phyloP scores from a whole-genome alignment of 1,284 basidiomycete species.

The Coniophora puteana region DNA sequence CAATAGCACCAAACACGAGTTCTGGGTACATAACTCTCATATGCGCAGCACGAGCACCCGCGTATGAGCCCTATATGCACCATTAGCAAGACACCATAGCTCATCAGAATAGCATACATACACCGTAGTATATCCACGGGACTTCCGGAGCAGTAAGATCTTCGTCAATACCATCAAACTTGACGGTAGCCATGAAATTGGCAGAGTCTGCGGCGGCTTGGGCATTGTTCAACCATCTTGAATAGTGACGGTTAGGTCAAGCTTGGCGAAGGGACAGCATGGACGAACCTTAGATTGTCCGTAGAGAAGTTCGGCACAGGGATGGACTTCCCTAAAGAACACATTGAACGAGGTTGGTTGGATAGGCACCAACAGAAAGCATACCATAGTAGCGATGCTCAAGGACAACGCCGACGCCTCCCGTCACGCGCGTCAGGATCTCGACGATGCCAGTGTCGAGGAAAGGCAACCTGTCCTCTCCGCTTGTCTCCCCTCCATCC shows the following conservation, averaged over 20 bases:
- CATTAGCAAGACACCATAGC: not conserved
- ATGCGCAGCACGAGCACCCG: slow-evolving; percentile 91
- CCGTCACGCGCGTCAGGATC: slow-evolving; percentile 79
- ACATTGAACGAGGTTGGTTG: not conserved
- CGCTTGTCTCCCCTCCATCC: slow-evolving; percentile 84
- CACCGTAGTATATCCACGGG: slow-evolving; percentile 96
- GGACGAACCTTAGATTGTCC: slow-evolving; percentile 62
- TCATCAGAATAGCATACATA: slow-evolving; percentile 29
- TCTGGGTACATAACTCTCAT: slow-evolving; percentile 88
- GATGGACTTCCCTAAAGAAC: slow-evolving; percentile 65
- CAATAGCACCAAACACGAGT: slow-evolving; percentile 88
- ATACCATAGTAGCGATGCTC: slow-evolving; percentile 87
- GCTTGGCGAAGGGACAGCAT: not conserved
- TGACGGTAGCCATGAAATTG: slow-evolving; percentile 82
- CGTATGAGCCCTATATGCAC: slow-evolving; percentile 70
- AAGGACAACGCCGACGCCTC: slow-evolving; percentile 84
- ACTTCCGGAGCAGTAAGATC: slow-evolving; percentile 65
- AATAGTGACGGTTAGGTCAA: slow-evolving; percentile 13
- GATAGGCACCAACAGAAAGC: slow-evolving; percentile 9
- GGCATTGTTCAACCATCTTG: slow-evolving; percentile 82
- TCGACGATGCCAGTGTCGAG: slow-evolving; percentile 84
- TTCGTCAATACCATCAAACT: slow-evolving; percentile 70
- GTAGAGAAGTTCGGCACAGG: slow-evolving; percentile 80
- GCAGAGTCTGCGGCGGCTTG: slow-evolving; percentile 93
- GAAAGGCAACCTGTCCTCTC: slow-evolving; percentile 66